A percentile compares a stretch with the other conserved stretches of the same genome.
These are phyloP conservation scores for Sporothrix pseudoabietina DNA, from an alignment of 2,329 filamentous ascomycete species.

Conservation along the genomic window DNA sequence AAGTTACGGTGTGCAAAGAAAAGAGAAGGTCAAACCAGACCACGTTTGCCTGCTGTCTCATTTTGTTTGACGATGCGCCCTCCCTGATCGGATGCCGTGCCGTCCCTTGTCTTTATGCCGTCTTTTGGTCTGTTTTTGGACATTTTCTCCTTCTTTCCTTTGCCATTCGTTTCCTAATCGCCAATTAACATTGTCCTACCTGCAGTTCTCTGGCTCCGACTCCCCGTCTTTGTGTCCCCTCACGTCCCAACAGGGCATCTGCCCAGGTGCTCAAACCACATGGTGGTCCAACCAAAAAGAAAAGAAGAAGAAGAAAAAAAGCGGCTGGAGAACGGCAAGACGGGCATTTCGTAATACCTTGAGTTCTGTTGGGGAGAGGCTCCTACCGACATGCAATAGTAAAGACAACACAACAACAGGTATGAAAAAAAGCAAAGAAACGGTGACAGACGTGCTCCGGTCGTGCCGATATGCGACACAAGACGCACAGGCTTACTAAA, in stretches of 20 bases:
- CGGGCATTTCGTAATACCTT: neutral
- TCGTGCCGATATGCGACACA: neutral
- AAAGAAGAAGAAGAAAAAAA: neutral
- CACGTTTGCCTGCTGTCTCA: constrained; percentile 1
- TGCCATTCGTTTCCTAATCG: neutral
- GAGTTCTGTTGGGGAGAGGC: neutral
- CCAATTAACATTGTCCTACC: neutral
- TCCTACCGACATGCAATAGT: neutral
- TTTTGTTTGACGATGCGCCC: neutral
- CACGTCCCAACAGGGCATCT: constrained; percentile 15
- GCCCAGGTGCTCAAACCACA: neutral
- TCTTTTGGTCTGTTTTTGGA: neutral
- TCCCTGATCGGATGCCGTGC: neutral
- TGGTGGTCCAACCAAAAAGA: neutral
- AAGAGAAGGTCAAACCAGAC: neutral
- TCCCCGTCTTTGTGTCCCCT: neutral
- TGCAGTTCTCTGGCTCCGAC: neutral
- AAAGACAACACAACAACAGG: neutral
- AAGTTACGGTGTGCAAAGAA: neutral
- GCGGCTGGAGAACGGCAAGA: neutral
- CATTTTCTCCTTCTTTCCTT: neutral
- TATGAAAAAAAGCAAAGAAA: neutral
- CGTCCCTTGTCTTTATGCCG: neutral
- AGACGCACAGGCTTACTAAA: neutral
- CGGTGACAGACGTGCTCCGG: no score